Evolutionary conservation across 257 asterid genomes (phyloP).

Genomic region (Nicotiana undulata): DNA sequence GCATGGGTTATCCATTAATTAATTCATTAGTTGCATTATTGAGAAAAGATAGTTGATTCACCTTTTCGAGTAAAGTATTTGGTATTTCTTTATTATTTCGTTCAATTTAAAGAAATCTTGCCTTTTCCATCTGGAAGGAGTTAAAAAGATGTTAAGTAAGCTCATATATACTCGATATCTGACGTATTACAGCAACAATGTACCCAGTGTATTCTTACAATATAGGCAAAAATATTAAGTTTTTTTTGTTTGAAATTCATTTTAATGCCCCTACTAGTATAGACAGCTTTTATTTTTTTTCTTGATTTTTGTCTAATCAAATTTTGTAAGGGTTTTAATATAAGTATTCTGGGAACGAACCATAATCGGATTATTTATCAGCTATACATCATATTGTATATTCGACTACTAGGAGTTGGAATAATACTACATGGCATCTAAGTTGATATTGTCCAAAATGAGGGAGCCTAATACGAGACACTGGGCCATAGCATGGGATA

Average conservation of each 20-base stretch:
- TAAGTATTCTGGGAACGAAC: not conserved
- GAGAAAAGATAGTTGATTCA: not conserved
- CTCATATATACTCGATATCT: too few relatives aligned
- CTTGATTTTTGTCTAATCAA: too few relatives aligned
- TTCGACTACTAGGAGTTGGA: not conserved
- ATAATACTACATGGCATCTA: too few relatives aligned
- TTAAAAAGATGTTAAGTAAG: not conserved
- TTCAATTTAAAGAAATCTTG: not conserved
- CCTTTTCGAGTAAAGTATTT: not conserved
- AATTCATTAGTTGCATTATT: not conserved
- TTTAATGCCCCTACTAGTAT: too few relatives aligned
- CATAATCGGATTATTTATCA: not conserved
- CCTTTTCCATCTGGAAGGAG: not conserved
- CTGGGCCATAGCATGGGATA: too few relatives aligned
- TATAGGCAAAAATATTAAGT: too few relatives aligned
- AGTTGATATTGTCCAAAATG: too few relatives aligned
- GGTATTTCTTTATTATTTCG: not conserved
- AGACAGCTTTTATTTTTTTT: too few relatives aligned
- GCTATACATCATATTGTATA: not conserved
- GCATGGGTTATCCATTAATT: constrained; percentile 1
- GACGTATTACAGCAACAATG: too few relatives aligned
- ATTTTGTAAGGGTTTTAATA: not conserved
- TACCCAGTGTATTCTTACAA: too few relatives aligned
- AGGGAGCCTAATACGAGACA: too few relatives aligned
- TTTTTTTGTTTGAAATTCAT: too few relatives aligned